A percentile compares a stretch with the other conserved stretches of the same genome.
These are phyloP conservation scores for Phlyctochytrium arcticum DNA, from an alignment of 192 early-diverging fungal genomes.

Conservation along the genomic window DNA sequence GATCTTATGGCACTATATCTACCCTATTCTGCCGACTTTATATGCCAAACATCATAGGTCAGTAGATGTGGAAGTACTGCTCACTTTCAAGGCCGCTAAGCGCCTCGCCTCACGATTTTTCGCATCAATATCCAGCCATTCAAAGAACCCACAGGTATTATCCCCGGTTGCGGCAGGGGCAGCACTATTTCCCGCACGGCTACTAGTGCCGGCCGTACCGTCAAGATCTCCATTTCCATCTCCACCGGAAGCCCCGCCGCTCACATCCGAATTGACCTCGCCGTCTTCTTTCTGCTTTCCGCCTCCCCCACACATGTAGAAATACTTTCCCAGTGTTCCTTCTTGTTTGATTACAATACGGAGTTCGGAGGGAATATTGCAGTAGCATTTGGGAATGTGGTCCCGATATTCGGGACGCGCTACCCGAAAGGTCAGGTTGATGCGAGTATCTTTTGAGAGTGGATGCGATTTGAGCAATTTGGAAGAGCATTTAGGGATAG, in stretches of 20 bases:
- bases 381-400: conserved; percentile 35
- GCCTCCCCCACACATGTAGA: conserved; percentile 23
- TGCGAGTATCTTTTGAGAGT: conserved; percentile 29
- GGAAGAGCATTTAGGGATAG: conserved; percentile 27
- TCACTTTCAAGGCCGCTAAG: too few species aligned
- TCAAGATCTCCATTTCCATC: too few species aligned
- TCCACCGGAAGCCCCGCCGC: too few species aligned
- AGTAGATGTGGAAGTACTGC: too few species aligned
- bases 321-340: conserved; percentile 17
- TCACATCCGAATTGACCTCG: neutral
- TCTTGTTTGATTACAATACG: conserved; percentile 33
- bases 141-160: neutral
- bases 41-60: too few species aligned
- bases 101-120: too few species aligned
- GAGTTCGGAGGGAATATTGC: conserved; percentile 34
- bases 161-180: too few species aligned
- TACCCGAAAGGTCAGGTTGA: conserved; percentile 51
- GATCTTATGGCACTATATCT: too few species aligned
- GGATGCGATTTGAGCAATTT: conserved; percentile 24
- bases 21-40: too few species aligned
- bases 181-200: too few species aligned
- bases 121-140: neutral
- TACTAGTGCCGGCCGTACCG: too few species aligned
- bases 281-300: neutral
- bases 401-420: conserved; percentile 26